These are phyloP conservation scores for Mycena maculata DNA, from an alignment of 768 basidiomycete genomes.

Conservation along the genomic window DNA sequence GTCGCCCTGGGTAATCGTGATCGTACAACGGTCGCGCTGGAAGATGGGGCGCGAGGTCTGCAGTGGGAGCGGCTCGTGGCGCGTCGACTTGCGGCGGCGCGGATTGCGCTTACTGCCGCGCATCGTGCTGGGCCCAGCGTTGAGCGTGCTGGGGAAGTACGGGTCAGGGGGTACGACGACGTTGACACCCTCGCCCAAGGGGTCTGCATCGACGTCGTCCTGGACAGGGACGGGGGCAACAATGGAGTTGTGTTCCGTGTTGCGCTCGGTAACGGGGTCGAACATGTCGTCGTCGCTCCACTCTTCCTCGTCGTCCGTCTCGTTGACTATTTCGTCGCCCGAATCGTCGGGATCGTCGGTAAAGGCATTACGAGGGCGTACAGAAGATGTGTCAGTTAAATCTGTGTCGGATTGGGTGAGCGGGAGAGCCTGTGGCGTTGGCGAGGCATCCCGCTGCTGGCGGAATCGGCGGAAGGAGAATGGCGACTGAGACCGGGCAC, in stretches of 20 bases:
- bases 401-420: constrained; percentile 74
- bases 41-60: constrained; percentile 84
- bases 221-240: constrained; percentile 56
- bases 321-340: constrained; percentile 69
- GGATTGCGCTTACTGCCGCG: constrained; percentile 56
- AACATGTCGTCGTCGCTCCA: constrained; percentile 73
- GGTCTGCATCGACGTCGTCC: constrained; percentile 72
- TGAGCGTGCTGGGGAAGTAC: constrained; percentile 82
- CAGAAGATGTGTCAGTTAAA: constrained; percentile 64
- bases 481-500: constrained; percentile 83
- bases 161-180: constrained; percentile 87
- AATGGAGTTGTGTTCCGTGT: constrained; percentile 87
- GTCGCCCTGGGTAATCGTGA: constrained; percentile 88
- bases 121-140: constrained; percentile 49
- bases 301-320: constrained; percentile 65
- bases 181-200: constrained; percentile 92
- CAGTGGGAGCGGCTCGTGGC: constrained; percentile 73
- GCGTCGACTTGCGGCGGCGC: constrained; percentile 71
- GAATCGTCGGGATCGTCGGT: constrained; percentile 66
- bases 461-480: constrained; percentile 80
- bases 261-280: constrained; percentile 86
- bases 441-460: constrained; percentile 66
- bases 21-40: constrained; percentile 92
- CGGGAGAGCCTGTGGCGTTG: constrained; percentile 65
- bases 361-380: constrained; percentile 72